Evolutionary conservation across 805 yeast genomes (phyloP).

Genomic region (Candida boidinii): DNA sequence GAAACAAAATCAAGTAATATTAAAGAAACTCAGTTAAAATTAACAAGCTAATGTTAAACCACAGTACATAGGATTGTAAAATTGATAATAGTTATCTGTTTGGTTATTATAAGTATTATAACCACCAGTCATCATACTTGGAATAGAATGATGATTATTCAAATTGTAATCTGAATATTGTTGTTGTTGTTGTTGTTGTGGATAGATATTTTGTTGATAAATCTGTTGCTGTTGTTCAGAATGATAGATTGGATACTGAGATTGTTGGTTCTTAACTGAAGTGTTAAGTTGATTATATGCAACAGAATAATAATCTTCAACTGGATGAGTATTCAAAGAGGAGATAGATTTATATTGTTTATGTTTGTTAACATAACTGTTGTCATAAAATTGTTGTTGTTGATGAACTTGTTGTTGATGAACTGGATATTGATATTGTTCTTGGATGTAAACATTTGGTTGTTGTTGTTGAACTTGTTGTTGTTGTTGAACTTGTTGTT

Average conservation of each 20-base stretch:
- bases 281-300: no score
- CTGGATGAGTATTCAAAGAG: no score
- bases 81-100: constrained; percentile 5
- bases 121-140: not conserved
- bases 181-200: constrained; percentile 11
- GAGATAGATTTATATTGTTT: no score
- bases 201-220: no score
- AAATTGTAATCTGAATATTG: constrained; percentile 12
- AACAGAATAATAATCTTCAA: no score
- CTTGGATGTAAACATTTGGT: not conserved
- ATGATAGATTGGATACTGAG: no score
- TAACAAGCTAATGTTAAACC: constrained; percentile 7
- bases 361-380: no score
- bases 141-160: constrained; percentile 5
- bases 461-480: not conserved
- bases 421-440: constrained; percentile 2
- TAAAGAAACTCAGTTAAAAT: constrained; percentile 4
- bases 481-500: constrained; percentile 1
- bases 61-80: constrained; percentile 5
- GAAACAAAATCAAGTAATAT: constrained; percentile 3
- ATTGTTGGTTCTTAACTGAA: no score
- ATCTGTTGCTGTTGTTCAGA: no score
- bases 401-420: constrained; percentile 10
- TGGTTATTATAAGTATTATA: constrained; percentile 1
- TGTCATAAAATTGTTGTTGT: no score